Conservation (phyloP, 202 grass and related monocot genomes). For the Musa balbisiana region DNA sequence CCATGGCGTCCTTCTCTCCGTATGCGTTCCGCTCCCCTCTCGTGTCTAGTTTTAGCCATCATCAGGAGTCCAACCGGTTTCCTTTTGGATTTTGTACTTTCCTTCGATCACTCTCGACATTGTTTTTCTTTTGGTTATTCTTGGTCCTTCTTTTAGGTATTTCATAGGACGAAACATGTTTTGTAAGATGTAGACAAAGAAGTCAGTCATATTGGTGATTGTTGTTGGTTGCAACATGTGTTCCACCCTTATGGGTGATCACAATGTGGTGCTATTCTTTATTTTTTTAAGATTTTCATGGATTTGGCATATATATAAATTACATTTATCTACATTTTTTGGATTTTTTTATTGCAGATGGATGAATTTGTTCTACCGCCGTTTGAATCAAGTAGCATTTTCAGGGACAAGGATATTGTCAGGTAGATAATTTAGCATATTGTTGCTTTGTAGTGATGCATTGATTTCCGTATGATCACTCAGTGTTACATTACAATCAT, state of each 20-base stretch:
- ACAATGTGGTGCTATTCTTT: neutral
- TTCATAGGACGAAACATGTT: too few relatives aligned
- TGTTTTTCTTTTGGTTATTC: too few relatives aligned
- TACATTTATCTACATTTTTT: neutral
- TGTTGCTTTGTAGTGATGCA: neutral
- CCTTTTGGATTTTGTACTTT: neutral
- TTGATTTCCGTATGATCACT: neutral
- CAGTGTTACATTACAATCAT: neutral
- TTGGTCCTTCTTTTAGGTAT: too few relatives aligned
- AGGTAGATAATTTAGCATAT: slow-evolving; percentile 32
- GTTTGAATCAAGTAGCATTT: slow-evolving; percentile 64
- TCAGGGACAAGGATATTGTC: slow-evolving; percentile 74
- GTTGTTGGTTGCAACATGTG: too few relatives aligned
- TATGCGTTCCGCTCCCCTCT: slow-evolving; percentile 8
- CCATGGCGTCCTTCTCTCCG: slow-evolving; percentile 42
- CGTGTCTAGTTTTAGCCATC: neutral
- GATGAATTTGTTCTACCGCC: slow-evolving; percentile 67
- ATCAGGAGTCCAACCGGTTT: neutral
- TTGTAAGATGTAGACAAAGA: too few relatives aligned
- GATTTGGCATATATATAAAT: slow-evolving; percentile 1
- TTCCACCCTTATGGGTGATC: neutral
- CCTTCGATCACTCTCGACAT: too few relatives aligned
- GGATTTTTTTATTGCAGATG: slow-evolving; percentile 50
- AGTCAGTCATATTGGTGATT: too few relatives aligned
- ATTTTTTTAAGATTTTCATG: neutral